These are phyloP conservation scores for Colletotrichum somersetense DNA, from an alignment of 2,329 filamentous ascomycete genomes.

Conservation along the genomic window DNA sequence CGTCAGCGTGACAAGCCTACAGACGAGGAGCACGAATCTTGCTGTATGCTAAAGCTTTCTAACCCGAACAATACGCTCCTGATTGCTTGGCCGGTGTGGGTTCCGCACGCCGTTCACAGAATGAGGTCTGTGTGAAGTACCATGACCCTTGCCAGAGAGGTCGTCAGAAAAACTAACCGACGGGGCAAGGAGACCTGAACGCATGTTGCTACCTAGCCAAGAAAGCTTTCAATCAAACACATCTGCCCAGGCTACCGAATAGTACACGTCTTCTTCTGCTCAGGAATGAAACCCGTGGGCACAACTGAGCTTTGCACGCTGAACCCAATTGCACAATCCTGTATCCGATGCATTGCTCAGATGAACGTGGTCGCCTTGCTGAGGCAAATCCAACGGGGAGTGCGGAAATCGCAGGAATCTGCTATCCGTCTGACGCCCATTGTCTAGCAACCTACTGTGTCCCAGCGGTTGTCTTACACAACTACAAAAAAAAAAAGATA, in stretches of 20 bases:
- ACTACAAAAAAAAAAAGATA: too few species aligned
- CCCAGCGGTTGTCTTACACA: background rate
- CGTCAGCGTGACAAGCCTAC: background rate
- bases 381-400: background rate
- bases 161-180: background rate
- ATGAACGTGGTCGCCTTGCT: background rate
- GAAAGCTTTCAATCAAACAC: background rate
- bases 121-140: background rate
- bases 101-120: too few species aligned
- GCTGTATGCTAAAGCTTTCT: background rate
- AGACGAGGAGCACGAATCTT: background rate
- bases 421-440: background rate
- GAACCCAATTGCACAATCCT: background rate
- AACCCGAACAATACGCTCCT: background rate
- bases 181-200: too few species aligned
- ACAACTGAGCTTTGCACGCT: too few species aligned
- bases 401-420: background rate
- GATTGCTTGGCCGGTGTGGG: background rate
- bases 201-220: background rate
- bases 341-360: background rate
- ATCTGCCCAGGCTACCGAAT: background rate
- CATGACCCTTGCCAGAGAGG: background rate
- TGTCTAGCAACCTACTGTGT: background rate
- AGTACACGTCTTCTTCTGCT: background rate
- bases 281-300: background rate